Conservation (phyloP, 306 rosid genomes). For the Canavalia gladiata region DNA sequence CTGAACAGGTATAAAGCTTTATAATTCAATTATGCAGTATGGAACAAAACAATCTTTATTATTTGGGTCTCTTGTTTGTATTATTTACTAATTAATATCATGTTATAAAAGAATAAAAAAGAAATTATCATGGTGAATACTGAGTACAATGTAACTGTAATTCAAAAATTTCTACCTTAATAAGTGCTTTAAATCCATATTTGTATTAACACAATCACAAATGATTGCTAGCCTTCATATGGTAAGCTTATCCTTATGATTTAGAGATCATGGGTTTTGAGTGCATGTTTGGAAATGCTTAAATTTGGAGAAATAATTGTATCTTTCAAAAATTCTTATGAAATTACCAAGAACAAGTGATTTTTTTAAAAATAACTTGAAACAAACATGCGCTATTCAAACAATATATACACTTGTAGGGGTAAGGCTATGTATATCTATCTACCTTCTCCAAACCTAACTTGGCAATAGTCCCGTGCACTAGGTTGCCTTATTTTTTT, state of each 20-base stretch:
- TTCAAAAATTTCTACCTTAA: slow-evolving; percentile 22
- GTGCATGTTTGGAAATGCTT: background rate
- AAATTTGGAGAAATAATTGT: background rate
- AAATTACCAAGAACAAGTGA: no score
- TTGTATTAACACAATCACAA: background rate
- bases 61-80: no score
- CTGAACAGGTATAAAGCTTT: background rate
- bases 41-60: no score
- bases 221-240: background rate
- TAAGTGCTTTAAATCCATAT: background rate
- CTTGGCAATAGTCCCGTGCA: no score
- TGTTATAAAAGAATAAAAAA: no score
- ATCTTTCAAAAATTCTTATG: no score
- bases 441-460: no score
- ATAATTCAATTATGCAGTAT: background rate
- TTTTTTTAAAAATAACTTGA: no score
- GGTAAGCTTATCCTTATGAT: background rate
- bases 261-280: background rate
- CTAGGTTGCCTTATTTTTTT: background rate
- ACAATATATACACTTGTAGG: no score
- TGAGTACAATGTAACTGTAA: background rate
- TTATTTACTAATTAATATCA: no score
- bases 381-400: no score
- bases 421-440: no score
- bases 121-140: background rate